A percentile compares a stretch with the other conserved stretches of the same genome.
These are phyloP conservation scores for Macrocybe sp. DNA, from an alignment of 1,284 basidiomycete genomes.

Conservation along the genomic window DNA sequence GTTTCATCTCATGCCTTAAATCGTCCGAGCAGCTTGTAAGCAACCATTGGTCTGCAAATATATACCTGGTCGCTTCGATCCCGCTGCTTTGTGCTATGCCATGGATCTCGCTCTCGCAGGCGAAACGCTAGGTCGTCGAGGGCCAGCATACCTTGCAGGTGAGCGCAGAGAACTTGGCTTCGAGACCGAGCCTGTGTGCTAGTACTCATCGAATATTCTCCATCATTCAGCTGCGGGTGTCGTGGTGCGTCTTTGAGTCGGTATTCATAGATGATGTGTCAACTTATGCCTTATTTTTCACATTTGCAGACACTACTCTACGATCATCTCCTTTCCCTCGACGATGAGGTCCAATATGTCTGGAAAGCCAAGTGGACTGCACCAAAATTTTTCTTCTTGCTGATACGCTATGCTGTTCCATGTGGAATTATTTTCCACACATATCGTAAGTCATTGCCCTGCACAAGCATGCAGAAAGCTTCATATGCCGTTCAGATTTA, in stretches of 20 bases:
- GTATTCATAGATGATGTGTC: neutral
- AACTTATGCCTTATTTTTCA: neutral
- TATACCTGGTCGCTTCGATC: no score
- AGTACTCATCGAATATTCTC: neutral
- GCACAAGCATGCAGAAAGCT: neutral
- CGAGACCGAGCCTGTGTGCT: no score
- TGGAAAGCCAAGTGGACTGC: slow-evolving; percentile 37
- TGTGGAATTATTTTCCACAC: slow-evolving; percentile 29
- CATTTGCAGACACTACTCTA: slow-evolving; percentile 37
- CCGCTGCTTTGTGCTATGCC: no score
- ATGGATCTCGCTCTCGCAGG: no score
- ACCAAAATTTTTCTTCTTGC: slow-evolving; percentile 40
- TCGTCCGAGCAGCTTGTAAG: no score
- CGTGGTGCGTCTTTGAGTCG: neutral
- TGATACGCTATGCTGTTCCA: slow-evolving; percentile 44
- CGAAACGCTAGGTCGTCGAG: neutral
- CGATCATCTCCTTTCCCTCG: slow-evolving; percentile 42
- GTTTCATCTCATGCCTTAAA: no score
- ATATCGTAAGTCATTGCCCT: slow-evolving; percentile 27
- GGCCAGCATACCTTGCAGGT: neutral
- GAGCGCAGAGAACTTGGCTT: neutral
- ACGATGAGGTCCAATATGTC: slow-evolving; percentile 39
- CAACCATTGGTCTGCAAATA: no score
- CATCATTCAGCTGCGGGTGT: neutral
- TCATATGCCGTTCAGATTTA: slow-evolving; percentile 15